phyloP scores from a whole-genome alignment of 2,329 filamentous ascomycete species.

The Talaromyces marneffei region DNA sequence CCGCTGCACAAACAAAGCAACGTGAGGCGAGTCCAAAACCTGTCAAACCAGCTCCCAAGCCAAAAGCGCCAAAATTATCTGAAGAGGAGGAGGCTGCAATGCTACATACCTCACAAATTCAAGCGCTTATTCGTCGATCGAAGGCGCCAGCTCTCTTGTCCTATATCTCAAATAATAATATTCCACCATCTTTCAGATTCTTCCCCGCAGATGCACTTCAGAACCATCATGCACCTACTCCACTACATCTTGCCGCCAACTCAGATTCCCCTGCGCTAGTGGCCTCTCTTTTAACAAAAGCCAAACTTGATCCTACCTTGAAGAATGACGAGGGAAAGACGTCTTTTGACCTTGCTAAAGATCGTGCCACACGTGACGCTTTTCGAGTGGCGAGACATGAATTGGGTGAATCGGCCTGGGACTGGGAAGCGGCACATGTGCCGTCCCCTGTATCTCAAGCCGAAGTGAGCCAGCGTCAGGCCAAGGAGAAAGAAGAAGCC shows the following conservation, averaged over 20 bases:
- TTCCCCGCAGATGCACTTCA: constrained; percentile 59
- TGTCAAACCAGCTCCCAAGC: constrained; percentile 27
- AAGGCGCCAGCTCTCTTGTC: constrained; percentile 82
- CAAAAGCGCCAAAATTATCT: constrained; percentile 55
- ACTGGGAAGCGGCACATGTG: constrained; percentile 72
- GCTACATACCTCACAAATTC: constrained; percentile 82
- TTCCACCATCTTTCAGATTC: constrained; percentile 69
- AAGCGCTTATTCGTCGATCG: constrained; percentile 78
- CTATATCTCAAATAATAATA: constrained; percentile 71
- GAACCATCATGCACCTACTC: constrained; percentile 74
- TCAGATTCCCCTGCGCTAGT: constrained; percentile 76
- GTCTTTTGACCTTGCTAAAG: constrained; percentile 79
- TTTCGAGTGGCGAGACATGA: constrained; percentile 83
- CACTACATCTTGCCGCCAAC: constrained; percentile 78
- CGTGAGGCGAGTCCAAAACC: constrained; percentile 33
- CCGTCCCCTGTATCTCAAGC: constrained; percentile 63
- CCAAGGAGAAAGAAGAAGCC: constrained; percentile 63
- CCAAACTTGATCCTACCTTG: constrained; percentile 65
- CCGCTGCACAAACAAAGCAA: constrained; percentile 45
- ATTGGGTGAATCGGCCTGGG: constrained; percentile 68
- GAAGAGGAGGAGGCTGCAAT: constrained; percentile 79
- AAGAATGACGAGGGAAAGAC: constrained; percentile 72
- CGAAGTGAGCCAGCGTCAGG: constrained; percentile 64
- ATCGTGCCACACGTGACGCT: constrained; percentile 78
- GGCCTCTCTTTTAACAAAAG: constrained; percentile 67